A percentile compares a stretch with the other conserved stretches of the same genome.
These are phyloP conservation scores for Apiospora aurea DNA, from an alignment of 2,329 filamentous ascomycete genomes.

Conservation along the genomic window DNA sequence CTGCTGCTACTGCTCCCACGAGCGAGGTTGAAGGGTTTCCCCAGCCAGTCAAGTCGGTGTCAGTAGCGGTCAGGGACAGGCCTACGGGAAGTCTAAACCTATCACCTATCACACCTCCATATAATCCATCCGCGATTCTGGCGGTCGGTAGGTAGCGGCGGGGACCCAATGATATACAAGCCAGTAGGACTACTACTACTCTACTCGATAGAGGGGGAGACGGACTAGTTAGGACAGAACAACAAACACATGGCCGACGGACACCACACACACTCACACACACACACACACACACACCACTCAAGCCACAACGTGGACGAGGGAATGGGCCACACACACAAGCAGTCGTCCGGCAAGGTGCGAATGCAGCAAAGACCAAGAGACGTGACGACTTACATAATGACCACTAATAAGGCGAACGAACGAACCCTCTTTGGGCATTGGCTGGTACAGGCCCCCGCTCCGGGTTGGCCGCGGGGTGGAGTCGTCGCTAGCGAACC, in stretches of 20 bases:
- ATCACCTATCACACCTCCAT: background rate
- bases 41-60: background rate
- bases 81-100: background rate
- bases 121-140: background rate
- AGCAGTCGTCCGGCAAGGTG: background rate
- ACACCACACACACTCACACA: background rate
- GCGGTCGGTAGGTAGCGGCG: background rate
- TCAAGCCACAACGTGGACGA: background rate
- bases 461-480: slow-evolving; percentile 1
- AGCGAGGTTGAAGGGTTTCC: background rate
- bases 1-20: background rate
- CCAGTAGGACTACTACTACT: background rate
- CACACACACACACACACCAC: background rate
- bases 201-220: background rate
- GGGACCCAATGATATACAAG: background rate
- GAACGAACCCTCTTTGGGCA: background rate
- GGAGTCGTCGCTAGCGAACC: background rate
- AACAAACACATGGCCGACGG: background rate
- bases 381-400: no score
- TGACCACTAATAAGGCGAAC: no score
- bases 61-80: slow-evolving; percentile 12
- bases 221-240: background rate
- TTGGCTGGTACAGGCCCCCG: background rate
- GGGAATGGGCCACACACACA: background rate
- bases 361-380: no score